phyloP scores from a whole-genome alignment of 495 filamentous ascomycete species.

The Hypoxylon crocopeplum region DNA sequence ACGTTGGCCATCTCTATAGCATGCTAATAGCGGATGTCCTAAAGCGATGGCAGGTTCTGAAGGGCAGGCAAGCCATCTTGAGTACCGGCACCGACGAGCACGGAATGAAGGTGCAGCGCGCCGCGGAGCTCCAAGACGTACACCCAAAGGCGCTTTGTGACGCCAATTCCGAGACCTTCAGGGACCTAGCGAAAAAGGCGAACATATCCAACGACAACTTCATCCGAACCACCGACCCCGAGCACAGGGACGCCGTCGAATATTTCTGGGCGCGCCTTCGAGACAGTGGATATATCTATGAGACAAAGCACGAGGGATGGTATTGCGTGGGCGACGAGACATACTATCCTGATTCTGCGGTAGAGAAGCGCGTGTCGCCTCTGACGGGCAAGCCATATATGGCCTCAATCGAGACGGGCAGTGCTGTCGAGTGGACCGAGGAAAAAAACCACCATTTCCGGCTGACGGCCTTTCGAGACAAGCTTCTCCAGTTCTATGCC shows the following conservation, averaged over 20 bases:
- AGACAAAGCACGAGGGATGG: constrained; percentile 89
- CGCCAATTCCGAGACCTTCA: constrained; percentile 66
- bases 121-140: constrained; percentile 67
- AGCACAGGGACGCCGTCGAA: constrained; percentile 84
- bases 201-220: constrained; percentile 80
- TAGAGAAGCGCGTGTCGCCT: constrained; percentile 78
- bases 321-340: constrained; percentile 97
- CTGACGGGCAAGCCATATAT: constrained; percentile 80
- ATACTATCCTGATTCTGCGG: constrained; percentile 80
- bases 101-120: constrained; percentile 95
- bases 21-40: constrained; percentile 90
- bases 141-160: constrained; percentile 64
- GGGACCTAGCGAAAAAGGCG: constrained; percentile 71
- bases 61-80: constrained; percentile 71
- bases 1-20: constrained; percentile 93
- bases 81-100: constrained; percentile 98
- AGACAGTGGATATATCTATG: constrained; percentile 82
- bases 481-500: constrained; percentile 78
- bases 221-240: constrained; percentile 84
- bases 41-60: constrained; percentile 88
- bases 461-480: constrained; percentile 77
- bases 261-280: constrained; percentile 86
- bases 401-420: constrained; percentile 86
- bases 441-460: constrained; percentile 96
- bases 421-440: constrained; percentile 92